Percentiles rank a stretch among this genome's conserved stretches.
phyloP scores from a whole-genome alignment of 768 basidiomycete genomes.

The Aureoboletus auriporus region DNA sequence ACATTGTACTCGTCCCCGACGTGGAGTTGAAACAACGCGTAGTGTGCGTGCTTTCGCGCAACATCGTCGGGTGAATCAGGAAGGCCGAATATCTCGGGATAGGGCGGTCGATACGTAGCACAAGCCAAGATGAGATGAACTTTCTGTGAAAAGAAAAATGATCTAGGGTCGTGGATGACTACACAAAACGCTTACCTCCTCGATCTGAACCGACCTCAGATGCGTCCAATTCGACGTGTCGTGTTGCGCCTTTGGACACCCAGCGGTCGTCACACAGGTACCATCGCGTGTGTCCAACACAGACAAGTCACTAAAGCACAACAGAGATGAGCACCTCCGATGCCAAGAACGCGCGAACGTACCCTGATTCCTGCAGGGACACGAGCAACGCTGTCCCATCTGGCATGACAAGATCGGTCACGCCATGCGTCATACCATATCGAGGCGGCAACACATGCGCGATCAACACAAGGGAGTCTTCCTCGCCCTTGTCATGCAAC shows the following conservation, averaged over 20 bases:
- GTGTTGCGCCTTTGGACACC: constrained; percentile 10
- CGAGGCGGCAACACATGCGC: constrained; percentile 45
- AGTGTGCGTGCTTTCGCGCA: constrained; percentile 6
- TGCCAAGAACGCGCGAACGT: constrained; percentile 15
- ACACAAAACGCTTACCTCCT: constrained; percentile 12
- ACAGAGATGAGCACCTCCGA: background rate
- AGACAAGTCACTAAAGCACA: constrained; percentile 44
- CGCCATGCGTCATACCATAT: constrained; percentile 34
- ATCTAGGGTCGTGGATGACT: background rate
- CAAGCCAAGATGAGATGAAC: constrained; percentile 40
- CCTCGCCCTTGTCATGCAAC: constrained; percentile 11
- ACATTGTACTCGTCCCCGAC: constrained; percentile 19
- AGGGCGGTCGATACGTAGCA: constrained; percentile 32
- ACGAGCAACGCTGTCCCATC: constrained; percentile 42
- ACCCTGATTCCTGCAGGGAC: constrained; percentile 67
- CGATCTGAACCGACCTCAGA: constrained; percentile 17
- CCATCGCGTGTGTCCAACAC: constrained; percentile 54
- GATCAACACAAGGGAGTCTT: constrained; percentile 18
- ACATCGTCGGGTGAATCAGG: constrained; percentile 11
- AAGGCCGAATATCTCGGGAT: constrained; percentile 21
- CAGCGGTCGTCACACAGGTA: constrained; percentile 26
- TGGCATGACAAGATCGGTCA: constrained; percentile 46
- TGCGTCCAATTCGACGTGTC: constrained; percentile 18
- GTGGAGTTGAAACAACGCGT: constrained; percentile 24
- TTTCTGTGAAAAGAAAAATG: constrained; percentile 10